A percentile compares a stretch with the other conserved stretches of the same genome.
Evolutionary conservation across 2,329 filamentous ascomycete genomes (phyloP).

Genomic region (Cercospora sp.): DNA sequence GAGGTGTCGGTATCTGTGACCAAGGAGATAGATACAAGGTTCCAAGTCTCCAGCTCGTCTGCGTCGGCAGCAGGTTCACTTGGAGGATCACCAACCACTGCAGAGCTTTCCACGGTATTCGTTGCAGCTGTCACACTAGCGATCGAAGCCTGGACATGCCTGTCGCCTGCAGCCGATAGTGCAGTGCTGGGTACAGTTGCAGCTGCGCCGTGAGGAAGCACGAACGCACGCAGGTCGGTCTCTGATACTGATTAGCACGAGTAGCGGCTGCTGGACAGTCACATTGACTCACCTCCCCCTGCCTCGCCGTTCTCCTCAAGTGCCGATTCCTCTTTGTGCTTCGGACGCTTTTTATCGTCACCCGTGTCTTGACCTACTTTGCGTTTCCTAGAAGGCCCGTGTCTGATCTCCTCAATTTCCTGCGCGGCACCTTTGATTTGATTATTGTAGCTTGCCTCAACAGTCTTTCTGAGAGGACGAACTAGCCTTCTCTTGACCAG

Average conservation of each 20-base stretch:
- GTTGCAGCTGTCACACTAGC: too few relatives aligned
- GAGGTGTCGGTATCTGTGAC: not conserved
- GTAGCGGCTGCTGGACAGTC: too few relatives aligned
- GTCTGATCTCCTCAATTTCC: not conserved
- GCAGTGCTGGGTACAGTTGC: too few relatives aligned
- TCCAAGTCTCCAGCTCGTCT: not conserved
- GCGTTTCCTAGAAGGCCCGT: not conserved
- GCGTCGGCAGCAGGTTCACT: not conserved
- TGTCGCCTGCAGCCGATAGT: too few relatives aligned
- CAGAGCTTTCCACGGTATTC: not conserved
- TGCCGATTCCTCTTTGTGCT: not conserved
- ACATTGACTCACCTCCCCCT: too few relatives aligned
- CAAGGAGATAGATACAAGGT: not conserved
- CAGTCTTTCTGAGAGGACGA: not conserved
- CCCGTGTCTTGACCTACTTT: not conserved
- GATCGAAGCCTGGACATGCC: too few relatives aligned
- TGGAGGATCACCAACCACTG: not conserved
- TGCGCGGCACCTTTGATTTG: not conserved
- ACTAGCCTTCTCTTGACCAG: not conserved
- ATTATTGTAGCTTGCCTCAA: not conserved
- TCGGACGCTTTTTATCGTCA: not conserved
- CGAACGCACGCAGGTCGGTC: too few relatives aligned
- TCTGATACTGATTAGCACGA: too few relatives aligned
- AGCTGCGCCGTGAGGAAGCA: too few relatives aligned
- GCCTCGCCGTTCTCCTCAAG: too few relatives aligned